Evolutionary conservation across 2,329 filamentous ascomycete species (phyloP).

Genomic region (Pyricularia pennisetigena): DNA sequence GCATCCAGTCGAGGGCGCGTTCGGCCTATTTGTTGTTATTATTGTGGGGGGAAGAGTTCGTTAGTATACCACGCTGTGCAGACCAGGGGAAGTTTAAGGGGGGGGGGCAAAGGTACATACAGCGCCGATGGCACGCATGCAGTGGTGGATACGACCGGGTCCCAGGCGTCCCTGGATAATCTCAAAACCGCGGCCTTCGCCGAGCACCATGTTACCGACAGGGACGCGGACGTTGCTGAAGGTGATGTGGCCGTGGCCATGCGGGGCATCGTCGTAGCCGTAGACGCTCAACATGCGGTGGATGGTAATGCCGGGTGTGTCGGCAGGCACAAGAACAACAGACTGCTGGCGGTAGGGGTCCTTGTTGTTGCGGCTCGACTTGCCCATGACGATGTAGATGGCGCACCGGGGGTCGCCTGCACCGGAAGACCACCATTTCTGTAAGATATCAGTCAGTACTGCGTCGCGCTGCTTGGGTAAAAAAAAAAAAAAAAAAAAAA

Average conservation of each 20-base stretch:
- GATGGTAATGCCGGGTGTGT: slow-evolving; percentile 78
- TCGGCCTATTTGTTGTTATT: slow-evolving; percentile 57
- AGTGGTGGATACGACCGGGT: slow-evolving; percentile 93
- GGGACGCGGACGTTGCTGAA: slow-evolving; percentile 90
- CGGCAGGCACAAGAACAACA: slow-evolving; percentile 77
- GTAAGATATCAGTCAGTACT: slow-evolving; percentile 4
- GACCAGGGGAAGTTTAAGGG: neutral
- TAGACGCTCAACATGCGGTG: slow-evolving; percentile 90
- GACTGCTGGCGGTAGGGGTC: slow-evolving; percentile 86
- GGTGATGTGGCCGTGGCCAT: slow-evolving; percentile 87
- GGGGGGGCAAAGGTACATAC: slow-evolving; percentile 29
- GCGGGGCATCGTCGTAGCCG: slow-evolving; percentile 96
- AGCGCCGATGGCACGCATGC: slow-evolving; percentile 89
- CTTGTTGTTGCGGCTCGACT: slow-evolving; percentile 66
- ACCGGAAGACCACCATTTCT: slow-evolving; percentile 99
- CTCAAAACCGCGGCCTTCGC: slow-evolving; percentile 90
- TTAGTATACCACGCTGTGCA: neutral
- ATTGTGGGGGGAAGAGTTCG: neutral
- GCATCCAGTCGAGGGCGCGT: slow-evolving; percentile 86
- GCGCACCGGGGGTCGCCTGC: slow-evolving; percentile 87
- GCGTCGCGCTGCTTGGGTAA: too few species aligned
- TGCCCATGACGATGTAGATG: slow-evolving; percentile 95
- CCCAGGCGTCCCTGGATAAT: slow-evolving; percentile 96
- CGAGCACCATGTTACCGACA: slow-evolving; percentile 73
- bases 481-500: neutral